Evolutionary conservation across 306 rosid genomes (phyloP).

Genomic region (Luffa acutangula): DNA sequence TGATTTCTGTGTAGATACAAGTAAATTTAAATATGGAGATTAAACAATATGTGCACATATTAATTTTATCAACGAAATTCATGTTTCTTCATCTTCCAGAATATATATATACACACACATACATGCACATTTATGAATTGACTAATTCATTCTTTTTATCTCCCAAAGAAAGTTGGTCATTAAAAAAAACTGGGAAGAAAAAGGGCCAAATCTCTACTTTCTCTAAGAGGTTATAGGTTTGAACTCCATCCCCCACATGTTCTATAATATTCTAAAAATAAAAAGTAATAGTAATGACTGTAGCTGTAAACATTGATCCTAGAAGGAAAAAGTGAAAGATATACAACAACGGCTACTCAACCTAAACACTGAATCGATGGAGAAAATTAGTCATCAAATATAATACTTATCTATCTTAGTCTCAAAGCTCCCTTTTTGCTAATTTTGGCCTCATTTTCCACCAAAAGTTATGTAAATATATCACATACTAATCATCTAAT

Average conservation of each 20-base stretch:
- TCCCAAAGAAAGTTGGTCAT: background rate
- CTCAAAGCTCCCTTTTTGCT: background rate
- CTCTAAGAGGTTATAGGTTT: background rate
- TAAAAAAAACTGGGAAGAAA: background rate
- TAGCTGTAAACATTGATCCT: background rate
- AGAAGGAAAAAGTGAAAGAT: background rate
- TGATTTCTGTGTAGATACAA: background rate
- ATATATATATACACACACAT: too few species aligned
- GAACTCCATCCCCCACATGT: background rate
- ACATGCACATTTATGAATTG: background rate
- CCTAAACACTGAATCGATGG: background rate
- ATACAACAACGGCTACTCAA: background rate
- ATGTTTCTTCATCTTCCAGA: too few species aligned
- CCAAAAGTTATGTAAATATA: background rate
- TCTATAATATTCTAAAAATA: background rate
- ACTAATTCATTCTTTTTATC: background rate
- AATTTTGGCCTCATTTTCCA: background rate
- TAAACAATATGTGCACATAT: background rate
- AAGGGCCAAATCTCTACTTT: background rate
- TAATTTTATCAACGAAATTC: too few species aligned
- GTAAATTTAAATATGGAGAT: background rate
- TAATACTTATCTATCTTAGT: background rate
- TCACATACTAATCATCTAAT: background rate
- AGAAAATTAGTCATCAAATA: background rate
- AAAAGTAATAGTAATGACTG: background rate